Evolutionary conservation across 768 basidiomycete species (phyloP), one percentile per base, ranked within the genome.

Genomic region (Russula virescens): DNA sequence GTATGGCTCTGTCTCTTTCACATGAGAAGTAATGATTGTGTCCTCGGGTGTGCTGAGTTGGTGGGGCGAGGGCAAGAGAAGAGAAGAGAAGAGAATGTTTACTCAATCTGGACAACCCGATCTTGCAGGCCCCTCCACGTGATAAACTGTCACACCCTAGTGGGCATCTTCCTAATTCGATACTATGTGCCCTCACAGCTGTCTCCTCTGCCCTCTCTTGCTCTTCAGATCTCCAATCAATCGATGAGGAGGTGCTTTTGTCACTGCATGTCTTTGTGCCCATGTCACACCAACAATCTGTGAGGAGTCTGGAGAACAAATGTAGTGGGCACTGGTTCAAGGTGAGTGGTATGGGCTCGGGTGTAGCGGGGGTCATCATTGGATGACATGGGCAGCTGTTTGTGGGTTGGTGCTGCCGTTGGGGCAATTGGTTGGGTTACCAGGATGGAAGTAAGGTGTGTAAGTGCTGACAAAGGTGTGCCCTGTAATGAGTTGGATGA

Each of bases 261-360:
- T 51, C 59, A n/a, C 23, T 31, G 5, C 52, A 60, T 19, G 52
- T 54, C 51, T 50, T 60, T 54, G 52, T 49, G 0, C 26, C 38
- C 23, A 35, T 43, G 21, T 43, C 45, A 34, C 51, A 19, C 18
- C 45, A 28, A 34, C 42, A 5, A 21, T 51, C 49, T 19, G 42
- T 19, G 38, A 59, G 40, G 48, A 59, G 35, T 46, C 19, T 38
- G 25, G 51, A 28, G 23, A 45, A 40, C 40, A 47, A 38, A 45
- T 49, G 26, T 19, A 54, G 10, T 13, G 63, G 58, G n/a, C n/a
- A n/a, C n/a, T n/a, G n/a, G n/a, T n/a, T n/a, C n/a, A n/a, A n/a
- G n/a, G n/a, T n/a, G n/a, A n/a, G n/a, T n/a, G n/a, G n/a, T n/a
- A n/a, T n/a, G n/a, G n/a, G n/a, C n/a, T n/a, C n/a, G n/a, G n/a